These are phyloP conservation scores for Neospora caninum DNA, from an alignment of 169 alveolate species.

Conservation along the genomic window DNA sequence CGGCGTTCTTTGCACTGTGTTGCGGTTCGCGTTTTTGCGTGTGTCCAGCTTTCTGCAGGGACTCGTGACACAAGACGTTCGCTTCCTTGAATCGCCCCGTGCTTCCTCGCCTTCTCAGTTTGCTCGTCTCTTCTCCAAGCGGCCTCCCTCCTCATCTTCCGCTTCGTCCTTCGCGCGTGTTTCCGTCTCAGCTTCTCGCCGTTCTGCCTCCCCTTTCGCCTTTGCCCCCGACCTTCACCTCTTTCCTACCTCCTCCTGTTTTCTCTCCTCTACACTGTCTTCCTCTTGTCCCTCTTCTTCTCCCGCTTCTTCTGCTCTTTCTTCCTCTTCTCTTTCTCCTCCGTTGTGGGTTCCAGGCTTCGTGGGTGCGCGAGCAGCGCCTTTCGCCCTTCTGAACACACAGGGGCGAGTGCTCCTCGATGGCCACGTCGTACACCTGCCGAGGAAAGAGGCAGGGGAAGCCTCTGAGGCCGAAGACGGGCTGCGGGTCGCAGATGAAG, in stretches of 20 bases:
- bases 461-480: neutral
- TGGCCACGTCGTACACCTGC: neutral
- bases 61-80: slow-evolving; percentile 23
- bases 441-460: neutral
- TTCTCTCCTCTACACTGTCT: neutral
- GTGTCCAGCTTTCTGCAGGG: slow-evolving; percentile 20
- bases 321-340: neutral
- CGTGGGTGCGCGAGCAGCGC: neutral
- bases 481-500: neutral
- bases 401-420: slow-evolving; percentile 31
- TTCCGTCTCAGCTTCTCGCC: neutral
- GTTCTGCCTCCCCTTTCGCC: neutral
- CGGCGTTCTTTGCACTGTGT: neutral
- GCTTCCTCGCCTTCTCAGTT: neutral
- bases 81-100: neutral
- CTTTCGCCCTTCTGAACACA: slow-evolving; percentile 12
- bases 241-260: neutral
- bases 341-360: neutral
- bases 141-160: neutral
- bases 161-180: neutral
- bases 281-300: neutral
- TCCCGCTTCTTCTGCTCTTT: neutral
- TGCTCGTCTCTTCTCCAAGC: neutral
- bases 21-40: neutral
- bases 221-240: neutral